Conservation (phyloP, 192 early-diverging fungal species). For the Coemansia erecta region DNA sequence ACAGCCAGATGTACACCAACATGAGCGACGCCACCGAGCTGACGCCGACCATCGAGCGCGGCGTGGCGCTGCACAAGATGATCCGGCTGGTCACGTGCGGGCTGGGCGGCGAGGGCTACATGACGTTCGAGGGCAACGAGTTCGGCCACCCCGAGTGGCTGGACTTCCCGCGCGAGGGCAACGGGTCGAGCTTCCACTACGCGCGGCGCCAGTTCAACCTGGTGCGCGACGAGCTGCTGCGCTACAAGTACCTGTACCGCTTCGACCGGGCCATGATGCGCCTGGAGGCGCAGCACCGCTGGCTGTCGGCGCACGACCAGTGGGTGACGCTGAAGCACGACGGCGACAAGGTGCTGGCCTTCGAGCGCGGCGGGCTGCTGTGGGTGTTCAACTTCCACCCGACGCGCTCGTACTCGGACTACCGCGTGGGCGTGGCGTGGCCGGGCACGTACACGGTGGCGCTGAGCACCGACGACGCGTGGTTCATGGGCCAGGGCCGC, state of each 20-base stretch:
- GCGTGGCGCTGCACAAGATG: slow-evolving; percentile 94
- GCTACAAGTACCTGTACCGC: slow-evolving; percentile 91
- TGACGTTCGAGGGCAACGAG: slow-evolving; percentile 97
- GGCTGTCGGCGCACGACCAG: slow-evolving; percentile 71
- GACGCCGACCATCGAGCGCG: slow-evolving; percentile 93
- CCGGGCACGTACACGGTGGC: slow-evolving; percentile 72
- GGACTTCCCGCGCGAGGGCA: slow-evolving; percentile 95
- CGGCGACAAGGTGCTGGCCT: slow-evolving; percentile 87
- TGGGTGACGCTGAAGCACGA: slow-evolving; percentile 89
- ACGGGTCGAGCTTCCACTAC: slow-evolving; percentile 87
- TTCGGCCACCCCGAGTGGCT: slow-evolving; percentile 99
- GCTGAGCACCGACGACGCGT: slow-evolving; percentile 73
- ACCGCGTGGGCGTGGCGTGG: slow-evolving; percentile 75
- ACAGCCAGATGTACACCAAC: slow-evolving; percentile 97
- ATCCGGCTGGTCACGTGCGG: slow-evolving; percentile 85
- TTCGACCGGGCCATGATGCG: slow-evolving; percentile 86
- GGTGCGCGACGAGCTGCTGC: slow-evolving; percentile 78
- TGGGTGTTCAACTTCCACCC: slow-evolving; percentile 97
- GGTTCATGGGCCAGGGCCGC: slow-evolving; percentile 79
- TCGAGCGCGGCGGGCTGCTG: slow-evolving; percentile 85
- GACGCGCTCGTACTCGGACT: slow-evolving; percentile 80
- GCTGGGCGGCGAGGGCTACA: slow-evolving; percentile 94
- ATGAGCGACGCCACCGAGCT: slow-evolving; percentile 79
- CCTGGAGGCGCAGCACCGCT: slow-evolving; percentile 68
- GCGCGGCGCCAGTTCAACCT: slow-evolving; percentile 95